A percentile compares a stretch with the other conserved stretches of the same genome.
phyloP scores from a whole-genome alignment of 768 basidiomycete genomes.

The Clitopilus passeckerianus region DNA sequence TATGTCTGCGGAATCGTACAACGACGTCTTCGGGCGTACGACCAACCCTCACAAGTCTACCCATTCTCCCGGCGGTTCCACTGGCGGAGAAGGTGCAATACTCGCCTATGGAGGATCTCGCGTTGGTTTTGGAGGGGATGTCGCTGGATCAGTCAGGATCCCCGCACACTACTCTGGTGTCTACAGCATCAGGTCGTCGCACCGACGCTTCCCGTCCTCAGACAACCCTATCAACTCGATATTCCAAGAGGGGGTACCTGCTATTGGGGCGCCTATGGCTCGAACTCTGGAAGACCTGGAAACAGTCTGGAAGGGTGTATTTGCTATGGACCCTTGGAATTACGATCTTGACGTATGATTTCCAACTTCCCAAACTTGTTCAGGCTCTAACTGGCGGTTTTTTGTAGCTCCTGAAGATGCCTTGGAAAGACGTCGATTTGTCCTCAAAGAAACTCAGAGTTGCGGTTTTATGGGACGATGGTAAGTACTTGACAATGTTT shows the following conservation, averaged over 20 bases:
- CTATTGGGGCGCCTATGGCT: slow-evolving; percentile 57
- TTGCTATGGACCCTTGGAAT: slow-evolving; percentile 59
- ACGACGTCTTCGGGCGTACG: slow-evolving; percentile 55
- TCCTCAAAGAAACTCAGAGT: slow-evolving; percentile 34
- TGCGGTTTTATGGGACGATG: slow-evolving; percentile 63
- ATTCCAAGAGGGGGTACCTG: slow-evolving; percentile 55
- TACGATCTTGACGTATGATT: slow-evolving; percentile 48
- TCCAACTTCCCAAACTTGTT: not conserved
- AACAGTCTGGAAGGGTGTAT: slow-evolving; percentile 56
- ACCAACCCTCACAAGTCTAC: slow-evolving; percentile 56
- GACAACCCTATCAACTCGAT: slow-evolving; percentile 41
- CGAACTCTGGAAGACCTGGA: slow-evolving; percentile 56
- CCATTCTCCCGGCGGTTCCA: slow-evolving; percentile 58
- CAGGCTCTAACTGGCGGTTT: slow-evolving; percentile 2
- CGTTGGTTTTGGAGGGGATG: slow-evolving; percentile 64
- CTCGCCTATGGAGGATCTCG: slow-evolving; percentile 56
- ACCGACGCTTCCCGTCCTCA: slow-evolving; percentile 39
- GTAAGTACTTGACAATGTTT: slow-evolving; percentile 27
- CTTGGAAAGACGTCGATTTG: slow-evolving; percentile 31
- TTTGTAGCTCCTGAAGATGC: slow-evolving; percentile 39
- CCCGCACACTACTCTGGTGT: slow-evolving; percentile 65
- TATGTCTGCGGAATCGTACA: slow-evolving; percentile 49
- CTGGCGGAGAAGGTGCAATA: slow-evolving; percentile 63
- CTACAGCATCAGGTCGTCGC: slow-evolving; percentile 50
- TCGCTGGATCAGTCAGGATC: slow-evolving; percentile 62